Evolutionary conservation across 106 monocot genomes (phyloP).

Genomic region (Phalaenopsis equestris): DNA sequence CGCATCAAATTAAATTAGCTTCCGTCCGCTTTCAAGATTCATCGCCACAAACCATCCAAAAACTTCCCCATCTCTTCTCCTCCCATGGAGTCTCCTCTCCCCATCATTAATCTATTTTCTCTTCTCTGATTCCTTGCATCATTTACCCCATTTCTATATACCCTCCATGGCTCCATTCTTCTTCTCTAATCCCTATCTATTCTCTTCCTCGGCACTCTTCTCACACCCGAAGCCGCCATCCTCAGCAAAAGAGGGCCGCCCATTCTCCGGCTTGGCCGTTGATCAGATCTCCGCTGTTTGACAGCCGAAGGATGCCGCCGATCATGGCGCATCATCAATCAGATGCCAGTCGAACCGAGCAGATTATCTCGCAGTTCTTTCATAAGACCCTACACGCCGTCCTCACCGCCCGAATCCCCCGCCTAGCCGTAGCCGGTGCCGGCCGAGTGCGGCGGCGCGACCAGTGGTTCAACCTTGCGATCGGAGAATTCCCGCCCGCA

Average conservation of each 20-base stretch:
- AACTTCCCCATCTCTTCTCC: not conserved
- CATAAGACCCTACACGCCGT: constrained; percentile 69
- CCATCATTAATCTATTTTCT: not conserved
- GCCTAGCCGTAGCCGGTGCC: constrained; percentile 6
- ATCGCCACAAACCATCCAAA: not conserved
- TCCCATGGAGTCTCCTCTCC: not conserved
- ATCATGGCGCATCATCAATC: constrained; percentile 12
- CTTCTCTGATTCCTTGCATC: not conserved
- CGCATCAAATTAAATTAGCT: constrained; percentile 1
- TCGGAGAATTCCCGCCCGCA: constrained; percentile 52
- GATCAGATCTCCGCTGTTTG: not conserved
- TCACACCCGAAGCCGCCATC: not conserved
- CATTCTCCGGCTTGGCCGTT: not conserved
- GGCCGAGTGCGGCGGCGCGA: constrained; percentile 33
- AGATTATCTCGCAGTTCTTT: constrained; percentile 52
- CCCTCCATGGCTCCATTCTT: constrained; percentile 4
- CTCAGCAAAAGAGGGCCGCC: constrained; percentile 2
- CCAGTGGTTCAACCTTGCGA: constrained; percentile 91
- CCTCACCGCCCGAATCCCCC: constrained; percentile 63
- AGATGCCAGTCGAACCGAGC: constrained; percentile 16
- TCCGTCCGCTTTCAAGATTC: not conserved
- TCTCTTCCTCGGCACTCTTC: not conserved
- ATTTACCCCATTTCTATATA: not conserved
- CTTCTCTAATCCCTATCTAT: not conserved
- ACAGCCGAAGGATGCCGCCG: not conserved